These are phyloP conservation scores for Leccinum boreale DNA, from an alignment of 768 basidiomycete species.

Conservation along the genomic window DNA sequence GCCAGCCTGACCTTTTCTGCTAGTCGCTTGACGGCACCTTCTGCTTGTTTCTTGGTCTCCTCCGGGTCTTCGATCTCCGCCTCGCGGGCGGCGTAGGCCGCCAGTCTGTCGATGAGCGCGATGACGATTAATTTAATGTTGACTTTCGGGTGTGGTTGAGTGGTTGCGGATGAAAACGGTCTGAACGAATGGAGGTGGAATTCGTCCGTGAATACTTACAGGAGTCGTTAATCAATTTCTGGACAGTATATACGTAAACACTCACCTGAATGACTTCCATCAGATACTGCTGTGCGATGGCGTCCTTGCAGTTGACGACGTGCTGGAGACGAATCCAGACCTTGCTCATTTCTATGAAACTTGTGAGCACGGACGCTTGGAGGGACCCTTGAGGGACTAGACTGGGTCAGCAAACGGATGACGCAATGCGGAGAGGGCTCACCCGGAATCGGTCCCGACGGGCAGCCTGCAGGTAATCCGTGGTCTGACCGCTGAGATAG, in stretches of 20 bases:
- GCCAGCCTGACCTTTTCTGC: slow-evolving; percentile 82
- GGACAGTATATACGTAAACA: background rate
- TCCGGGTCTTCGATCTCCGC: slow-evolving; percentile 96
- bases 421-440: slow-evolving; percentile 18
- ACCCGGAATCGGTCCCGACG: slow-evolving; percentile 82
- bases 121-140: slow-evolving; percentile 99
- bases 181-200: slow-evolving; percentile 96
- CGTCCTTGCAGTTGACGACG: slow-evolving; percentile 97
- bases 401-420: background rate
- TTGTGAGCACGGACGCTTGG: slow-evolving; percentile 93
- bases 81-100: slow-evolving; percentile 94
- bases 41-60: slow-evolving; percentile 89
- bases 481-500: slow-evolving; percentile 93
- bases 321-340: slow-evolving; percentile 99
- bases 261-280: slow-evolving; percentile 98
- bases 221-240: background rate
- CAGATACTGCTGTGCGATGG: slow-evolving; percentile 97
- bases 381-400: slow-evolving; percentile 81
- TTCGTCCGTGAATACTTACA: slow-evolving; percentile 94
- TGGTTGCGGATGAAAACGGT: slow-evolving; percentile 93
- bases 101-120: slow-evolving; percentile 92
- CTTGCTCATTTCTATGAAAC: slow-evolving; percentile 99
- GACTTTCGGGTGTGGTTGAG: slow-evolving; percentile 95
- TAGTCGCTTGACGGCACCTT: slow-evolving; percentile 83
- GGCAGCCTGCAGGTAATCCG: slow-evolving; percentile 82